Conservation (phyloP, 306 rosid genomes). For the Citrullus colocynthis region DNA sequence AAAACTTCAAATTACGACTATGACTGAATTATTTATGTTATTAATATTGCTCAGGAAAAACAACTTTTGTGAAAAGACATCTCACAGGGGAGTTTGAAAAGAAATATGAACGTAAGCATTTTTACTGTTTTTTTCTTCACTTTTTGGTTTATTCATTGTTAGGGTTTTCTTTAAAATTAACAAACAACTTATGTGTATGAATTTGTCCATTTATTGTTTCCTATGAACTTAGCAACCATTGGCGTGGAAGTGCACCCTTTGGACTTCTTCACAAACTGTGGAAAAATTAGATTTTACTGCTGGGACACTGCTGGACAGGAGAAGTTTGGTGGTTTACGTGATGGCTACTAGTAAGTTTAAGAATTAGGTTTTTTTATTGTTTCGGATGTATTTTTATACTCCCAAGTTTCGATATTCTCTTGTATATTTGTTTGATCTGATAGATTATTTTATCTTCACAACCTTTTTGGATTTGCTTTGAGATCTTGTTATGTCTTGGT, state of each 20-base stretch:
- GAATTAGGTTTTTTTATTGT: not conserved
- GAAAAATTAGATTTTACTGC: conserved; percentile 60
- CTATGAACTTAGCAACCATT: conserved; percentile 33
- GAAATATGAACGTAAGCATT: conserved; percentile 53
- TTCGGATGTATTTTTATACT: not conserved
- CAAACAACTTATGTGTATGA: not conserved
- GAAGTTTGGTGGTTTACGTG: conserved; percentile 73
- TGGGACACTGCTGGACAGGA: conserved; percentile 90
- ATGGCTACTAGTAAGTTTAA: conserved; percentile 64
- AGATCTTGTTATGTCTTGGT: not conserved
- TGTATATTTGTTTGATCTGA: not conserved
- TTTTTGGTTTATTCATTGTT: not conserved
- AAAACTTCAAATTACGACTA: not conserved
- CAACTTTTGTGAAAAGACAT: conserved; percentile 71
- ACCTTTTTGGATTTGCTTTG: not conserved
- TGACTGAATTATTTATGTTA: not conserved
- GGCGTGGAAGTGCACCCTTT: conserved; percentile 79
- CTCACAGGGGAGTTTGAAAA: conserved; percentile 73
- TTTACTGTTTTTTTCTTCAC: not conserved
- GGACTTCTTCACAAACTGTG: conserved; percentile 59
- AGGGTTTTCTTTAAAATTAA: not conserved
- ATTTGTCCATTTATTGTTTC: not conserved
- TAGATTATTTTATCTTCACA: not conserved
- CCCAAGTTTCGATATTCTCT: not conserved
- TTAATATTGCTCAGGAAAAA: conserved; percentile 37